These are phyloP conservation scores for sunflower (Helianthus annuus) DNA, from an alignment of 129 eudicot genomes.

Conservation along the genomic window HanXRQr2.0-SUNRISE NC_035446.2:91046947-91047446, in stretches of 20 bases:
- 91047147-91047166: constrained; percentile 1
- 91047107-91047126: constrained; percentile 15
- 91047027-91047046: constrained; percentile 17
- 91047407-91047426: background rate
- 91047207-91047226: background rate
- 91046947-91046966: background rate
- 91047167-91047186: constrained; percentile 17
- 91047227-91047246: too few relatives aligned
- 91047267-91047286: too few relatives aligned
- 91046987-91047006: background rate
- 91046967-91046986: background rate
- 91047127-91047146: background rate
- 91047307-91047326: too few relatives aligned
- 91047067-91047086: background rate
- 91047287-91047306: too few relatives aligned
- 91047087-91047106: constrained; percentile 20
- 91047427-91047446: too few relatives aligned
- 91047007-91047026: constrained; percentile 17
- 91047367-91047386: background rate
- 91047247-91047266: too few relatives aligned
- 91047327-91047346: too few relatives aligned
- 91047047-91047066: constrained; percentile 33
- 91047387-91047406: background rate
- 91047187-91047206: constrained; percentile 7
- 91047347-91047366: too few relatives aligned